Conservation (phyloP, 1,284 basidiomycete species). For the Irpex sp. region DNA sequence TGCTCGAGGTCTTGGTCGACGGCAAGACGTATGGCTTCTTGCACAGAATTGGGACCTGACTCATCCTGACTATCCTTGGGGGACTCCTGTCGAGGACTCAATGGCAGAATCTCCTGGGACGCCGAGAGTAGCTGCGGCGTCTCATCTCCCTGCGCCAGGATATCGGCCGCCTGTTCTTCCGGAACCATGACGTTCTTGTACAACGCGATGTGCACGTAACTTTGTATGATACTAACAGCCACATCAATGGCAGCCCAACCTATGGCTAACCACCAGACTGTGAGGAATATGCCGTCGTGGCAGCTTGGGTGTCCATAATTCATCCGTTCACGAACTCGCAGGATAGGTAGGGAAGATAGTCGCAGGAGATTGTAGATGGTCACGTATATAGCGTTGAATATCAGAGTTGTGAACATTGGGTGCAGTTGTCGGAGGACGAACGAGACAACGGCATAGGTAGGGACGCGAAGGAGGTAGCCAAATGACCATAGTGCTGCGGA, state of each 20-base stretch:
- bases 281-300: constrained; percentile 54
- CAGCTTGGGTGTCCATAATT: constrained; percentile 43
- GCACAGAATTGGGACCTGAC: constrained; percentile 14
- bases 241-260: constrained; percentile 70
- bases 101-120: constrained; percentile 19
- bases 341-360: constrained; percentile 48
- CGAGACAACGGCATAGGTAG: constrained; percentile 38
- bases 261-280: constrained; percentile 72
- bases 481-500: constrained; percentile 60
- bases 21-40: constrained; percentile 30
- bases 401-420: constrained; percentile 35
- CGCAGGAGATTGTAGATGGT: constrained; percentile 50
- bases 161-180: constrained; percentile 31
- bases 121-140: constrained; percentile 16
- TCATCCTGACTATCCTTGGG: neutral
- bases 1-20: constrained; percentile 63
- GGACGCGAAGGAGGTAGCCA: constrained; percentile 51
- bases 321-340: constrained; percentile 47
- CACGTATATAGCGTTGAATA: constrained; percentile 49
- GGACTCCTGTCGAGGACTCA: constrained; percentile 21
- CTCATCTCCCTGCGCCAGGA: constrained; percentile 26
- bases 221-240: constrained; percentile 57
- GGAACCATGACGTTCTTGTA: constrained; percentile 66
- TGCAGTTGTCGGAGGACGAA: constrained; percentile 21
- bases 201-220: constrained; percentile 59